Conservation (phyloP, 305 asterid species). For the Fraxinus xanthoxyloides region DNA sequence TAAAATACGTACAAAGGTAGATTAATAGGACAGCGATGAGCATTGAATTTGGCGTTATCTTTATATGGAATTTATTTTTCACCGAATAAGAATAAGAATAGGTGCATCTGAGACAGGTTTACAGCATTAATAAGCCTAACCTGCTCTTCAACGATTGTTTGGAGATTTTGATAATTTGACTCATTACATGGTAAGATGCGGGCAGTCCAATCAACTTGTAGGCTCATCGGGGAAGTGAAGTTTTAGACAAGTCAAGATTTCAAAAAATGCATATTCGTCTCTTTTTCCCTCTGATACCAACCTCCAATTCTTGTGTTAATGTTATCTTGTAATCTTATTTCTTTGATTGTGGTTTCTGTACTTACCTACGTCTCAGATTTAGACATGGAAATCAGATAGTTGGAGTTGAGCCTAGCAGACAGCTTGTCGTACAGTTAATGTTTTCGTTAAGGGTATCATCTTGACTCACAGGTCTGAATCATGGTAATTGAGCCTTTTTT, state of each 20-base stretch:
- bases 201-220: not conserved
- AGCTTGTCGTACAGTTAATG: not conserved
- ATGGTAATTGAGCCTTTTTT: not conserved
- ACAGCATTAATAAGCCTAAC: conserved; percentile 16
- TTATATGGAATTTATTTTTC: not conserved
- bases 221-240: not conserved
- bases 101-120: conserved; percentile 12
- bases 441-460: not conserved
- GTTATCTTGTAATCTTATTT: not conserved
- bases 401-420: not conserved
- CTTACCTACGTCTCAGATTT: not conserved
- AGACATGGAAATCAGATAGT: not conserved
- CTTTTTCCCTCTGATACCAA: not conserved
- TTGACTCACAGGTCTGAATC: not conserved
- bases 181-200: not conserved
- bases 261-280: not conserved
- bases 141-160: not conserved
- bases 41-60: conserved; percentile 14
- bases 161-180: not conserved
- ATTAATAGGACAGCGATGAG: not conserved
- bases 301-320: not conserved
- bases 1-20: not conserved
- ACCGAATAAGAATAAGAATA: not conserved
- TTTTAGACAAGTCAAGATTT: not conserved
- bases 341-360: not conserved